Evolutionary conservation across 2,329 filamentous ascomycete genomes (phyloP), one percentile per base, ranked within the genome.

Genomic region (Drechslerella stenobrocha): DNA sequence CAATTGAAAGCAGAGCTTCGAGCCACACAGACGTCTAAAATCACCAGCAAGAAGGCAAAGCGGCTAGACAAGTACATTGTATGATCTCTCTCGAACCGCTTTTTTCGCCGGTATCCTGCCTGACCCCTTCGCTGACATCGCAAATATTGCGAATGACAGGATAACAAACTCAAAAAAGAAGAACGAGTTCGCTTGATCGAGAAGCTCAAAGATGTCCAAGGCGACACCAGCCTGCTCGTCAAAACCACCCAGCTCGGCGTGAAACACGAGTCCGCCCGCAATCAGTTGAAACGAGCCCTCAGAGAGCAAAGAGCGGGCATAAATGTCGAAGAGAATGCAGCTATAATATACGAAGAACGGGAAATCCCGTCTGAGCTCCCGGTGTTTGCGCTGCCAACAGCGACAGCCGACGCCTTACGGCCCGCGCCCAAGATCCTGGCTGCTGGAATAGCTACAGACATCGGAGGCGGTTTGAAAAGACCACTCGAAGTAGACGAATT

Each of bases 131-230:
- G n/a, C n/a, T n/a, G n/a, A n/a, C n/a, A n/a, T n/a, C n/a, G n/a
- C 67, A 20, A 18, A 7, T 8, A 22, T 18, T 45, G 45, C 22
- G 18, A 15, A 6, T 40, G n/a, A 26, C 73, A 83, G 81, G 91
- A 97, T 73, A 93, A 83, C 63, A 98, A 98, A 81, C 80, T 98
- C 45, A 88, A 86, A 76, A 96, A 95, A 76, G 93, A 98, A 75
- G 92, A 97, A 76, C 95, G 89, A 73, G 81, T 89, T 24, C 87
- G 85, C 59, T 79, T 98, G 26, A 81, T 97, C 72, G 88, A 88
- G 74, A 91, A 93, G 75, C 81, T 98, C 23, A 88, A 89, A 15
- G 81, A 84, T 67, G 82, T 84, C 56, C 90, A 87, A 74, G 83
- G 93, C 71, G 91, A 97, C 75, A 95, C 89, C 0, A 89, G 83